phyloP scores from a whole-genome alignment of 2,329 filamentous ascomycete species.

The Verticillium longisporum region DNA sequence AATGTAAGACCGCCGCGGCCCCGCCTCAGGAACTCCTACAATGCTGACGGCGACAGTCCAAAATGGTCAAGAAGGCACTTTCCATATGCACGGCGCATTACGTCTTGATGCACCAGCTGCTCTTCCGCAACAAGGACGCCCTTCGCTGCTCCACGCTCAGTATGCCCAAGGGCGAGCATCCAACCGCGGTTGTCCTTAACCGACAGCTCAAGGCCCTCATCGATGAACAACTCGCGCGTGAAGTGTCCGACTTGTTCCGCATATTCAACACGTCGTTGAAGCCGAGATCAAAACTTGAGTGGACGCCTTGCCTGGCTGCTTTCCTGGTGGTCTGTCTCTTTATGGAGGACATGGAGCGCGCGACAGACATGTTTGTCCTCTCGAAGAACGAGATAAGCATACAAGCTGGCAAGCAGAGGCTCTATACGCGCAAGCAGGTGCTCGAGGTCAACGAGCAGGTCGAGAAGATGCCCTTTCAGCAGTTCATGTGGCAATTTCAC shows the following conservation, averaged over 20 bases:
- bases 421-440: constrained; percentile 35
- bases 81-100: constrained; percentile 52
- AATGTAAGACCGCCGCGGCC: constrained; percentile 24
- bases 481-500: constrained; percentile 55
- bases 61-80: constrained; percentile 46
- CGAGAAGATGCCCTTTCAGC: constrained; percentile 53
- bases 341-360: constrained; percentile 50
- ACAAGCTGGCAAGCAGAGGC: constrained; percentile 26
- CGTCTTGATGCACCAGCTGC: constrained; percentile 43
- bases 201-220: constrained; percentile 51
- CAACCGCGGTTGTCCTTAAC: constrained; percentile 48
- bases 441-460: constrained; percentile 41
- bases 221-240: constrained; percentile 46
- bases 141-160: background rate
- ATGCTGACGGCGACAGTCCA: constrained; percentile 21
- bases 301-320: constrained; percentile 50
- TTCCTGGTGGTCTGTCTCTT: constrained; percentile 52
- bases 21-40: background rate
- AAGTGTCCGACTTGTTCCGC: constrained; percentile 45
- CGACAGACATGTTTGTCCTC: constrained; percentile 44
- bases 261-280: constrained; percentile 47
- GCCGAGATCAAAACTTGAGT: constrained; percentile 44
- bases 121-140: background rate
- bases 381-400: constrained; percentile 43
- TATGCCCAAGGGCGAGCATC: constrained; percentile 30